Evolutionary conservation across 768 basidiomycete species (phyloP), one percentile per base, ranked within the genome.

Genomic region (Hemileccinum rubropunctum): DNA sequence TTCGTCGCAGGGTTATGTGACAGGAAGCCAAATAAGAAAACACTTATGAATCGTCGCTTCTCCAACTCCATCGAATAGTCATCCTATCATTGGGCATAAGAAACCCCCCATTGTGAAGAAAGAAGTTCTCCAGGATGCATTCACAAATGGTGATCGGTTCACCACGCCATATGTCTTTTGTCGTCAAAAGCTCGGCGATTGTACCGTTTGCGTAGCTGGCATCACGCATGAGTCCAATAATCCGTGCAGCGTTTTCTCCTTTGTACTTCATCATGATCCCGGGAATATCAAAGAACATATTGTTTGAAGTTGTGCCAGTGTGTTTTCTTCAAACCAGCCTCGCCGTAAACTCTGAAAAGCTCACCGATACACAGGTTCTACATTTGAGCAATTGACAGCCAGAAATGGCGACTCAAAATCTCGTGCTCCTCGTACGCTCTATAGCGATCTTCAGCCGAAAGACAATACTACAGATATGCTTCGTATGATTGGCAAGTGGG

Each of bases 391-490:
- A 54, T 67, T 90, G 15, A 62, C 85, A 82, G 63, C 83, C 86
- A 13, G 84, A 90, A 57, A 83, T 90, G 78, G 88, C 87, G 13
- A 86, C 84, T 1, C 71, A 66, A 18, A 89, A 91, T 61, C 72
- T 91, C 45, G 70, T 78, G 14, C 75, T 79, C 6, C 72, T 88
- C 27, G 82, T 90, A 14, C 75, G 74, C 13, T 66, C 13, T 66
- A 76, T 51, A 91, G 88, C 63, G 71, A 83, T 14, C 65, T 91
- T 58, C 77, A 71, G 51, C 78, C 79, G 20, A 80, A 72, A 46
- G 83, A 88, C 15, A 51, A 62, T 20, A 60, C 91, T 10, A 82
- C 79, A 15, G 69, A 77, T 9, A 58, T 71, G 14, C 68, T 91
- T 54, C 54, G 52, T 13, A 74, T 71, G 3, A 88, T 91, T 58